Percentiles rank a stretch among this genome's conserved stretches.
Conservation (phyloP, 2,329 filamentous ascomycete genomes). For the Sarocladium strictum region DNA sequence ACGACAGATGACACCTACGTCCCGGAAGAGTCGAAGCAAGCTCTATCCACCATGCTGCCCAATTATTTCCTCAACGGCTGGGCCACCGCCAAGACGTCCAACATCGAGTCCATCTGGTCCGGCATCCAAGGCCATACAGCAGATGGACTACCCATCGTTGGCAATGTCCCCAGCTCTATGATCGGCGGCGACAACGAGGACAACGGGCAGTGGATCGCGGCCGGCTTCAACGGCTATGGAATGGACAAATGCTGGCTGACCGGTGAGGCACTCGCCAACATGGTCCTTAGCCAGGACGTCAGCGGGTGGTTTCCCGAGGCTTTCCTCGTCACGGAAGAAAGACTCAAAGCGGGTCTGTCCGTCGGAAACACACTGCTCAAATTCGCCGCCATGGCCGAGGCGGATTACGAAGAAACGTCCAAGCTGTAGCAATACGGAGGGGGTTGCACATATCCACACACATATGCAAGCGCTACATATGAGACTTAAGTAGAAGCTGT, state of each 20-base stretch:
- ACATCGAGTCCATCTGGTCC: constrained; percentile 38
- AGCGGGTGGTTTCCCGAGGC: constrained; percentile 16
- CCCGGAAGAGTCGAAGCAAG: constrained; percentile 25
- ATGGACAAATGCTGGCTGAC: constrained; percentile 46
- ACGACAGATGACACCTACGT: constrained; percentile 35
- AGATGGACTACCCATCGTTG: constrained; percentile 42
- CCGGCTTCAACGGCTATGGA: constrained; percentile 42
- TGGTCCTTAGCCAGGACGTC: constrained; percentile 14
- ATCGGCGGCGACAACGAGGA: constrained; percentile 12
- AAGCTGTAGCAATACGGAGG: too few species aligned
- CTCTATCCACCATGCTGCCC: constrained; percentile 31
- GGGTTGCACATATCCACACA: too few species aligned
- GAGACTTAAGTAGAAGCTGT: too few species aligned
- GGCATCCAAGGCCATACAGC: constrained; percentile 39
- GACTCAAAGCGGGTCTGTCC: not conserved
- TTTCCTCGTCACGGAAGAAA: constrained; percentile 15
- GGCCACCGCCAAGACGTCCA: constrained; percentile 17
- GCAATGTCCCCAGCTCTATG: constrained; percentile 27
- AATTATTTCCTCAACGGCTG: constrained; percentile 28
- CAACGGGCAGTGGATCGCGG: constrained; percentile 40
- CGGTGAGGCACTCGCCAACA: constrained; percentile 29
- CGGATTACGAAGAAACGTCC: not conserved
- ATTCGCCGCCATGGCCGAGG: not conserved
- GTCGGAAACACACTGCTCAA: constrained; percentile 4
- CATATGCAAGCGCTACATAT: too few species aligned